Base-by-base conservation (phyloP, 225 moss, liverwort and hornwort species). In the Polytrichum commune region DNA sequence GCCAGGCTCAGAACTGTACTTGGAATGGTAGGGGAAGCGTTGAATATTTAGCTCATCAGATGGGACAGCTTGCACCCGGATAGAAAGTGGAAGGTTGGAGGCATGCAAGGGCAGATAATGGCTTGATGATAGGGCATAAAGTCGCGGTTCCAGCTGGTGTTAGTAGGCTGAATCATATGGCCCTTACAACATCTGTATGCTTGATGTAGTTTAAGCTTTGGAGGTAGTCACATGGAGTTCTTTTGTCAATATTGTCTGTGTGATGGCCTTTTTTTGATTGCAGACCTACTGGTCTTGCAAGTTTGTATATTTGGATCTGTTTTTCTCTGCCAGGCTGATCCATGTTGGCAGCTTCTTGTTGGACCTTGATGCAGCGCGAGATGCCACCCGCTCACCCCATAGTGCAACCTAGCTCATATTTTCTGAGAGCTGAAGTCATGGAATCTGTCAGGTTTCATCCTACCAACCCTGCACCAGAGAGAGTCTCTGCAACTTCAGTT, bases 51-150 rank as follows among this genome's bases (percentile, higher is more conserved):
- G 83, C 88, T 57, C 83, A 82, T 62, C 86, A 92, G 72, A 70
- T 94, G 83, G 90, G 86, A 62, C 93, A 92, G 75, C 81, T 94
- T 60, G 86, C 93, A 55, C 91, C 93, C 32, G 89, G 82, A 28
- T 82, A 84, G 75, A 63, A 27, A 10, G 28, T 55, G 18, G 67
- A n/a, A 58, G 46, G 27, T 66, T 33, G 66, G 7, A 8, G 32
- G 58, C 58, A 46, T 20, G 23, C 18, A 1, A 33, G 30, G 29
- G 19, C 32, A 66, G 66, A 46, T 66, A 19, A 65, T n/a, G 66
- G 66, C 18, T 33, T 19, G 32, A 30, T 19, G 66, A 66, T 26
- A 24, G 28, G 9, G 62, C 24, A 8, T 26, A 9, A 24, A 63
- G 23, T 63, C 27, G 27, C 28, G 62, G 25, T 63, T 23, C 8